Base-by-base conservation (phyloP, 2,329 filamentous ascomycete genomes). In the Fusarium sp. region DNA sequence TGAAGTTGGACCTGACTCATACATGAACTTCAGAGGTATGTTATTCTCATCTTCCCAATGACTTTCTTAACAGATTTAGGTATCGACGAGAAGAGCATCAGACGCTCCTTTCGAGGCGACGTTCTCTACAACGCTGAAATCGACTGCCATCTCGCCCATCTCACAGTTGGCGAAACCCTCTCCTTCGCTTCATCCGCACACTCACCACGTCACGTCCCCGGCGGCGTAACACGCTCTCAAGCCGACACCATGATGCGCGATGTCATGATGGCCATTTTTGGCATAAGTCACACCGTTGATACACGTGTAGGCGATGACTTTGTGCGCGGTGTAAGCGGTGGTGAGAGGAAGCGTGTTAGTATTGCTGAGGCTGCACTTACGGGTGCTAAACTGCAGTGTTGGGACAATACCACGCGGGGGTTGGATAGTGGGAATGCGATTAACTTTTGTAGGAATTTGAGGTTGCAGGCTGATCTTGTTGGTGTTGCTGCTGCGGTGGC, bases 311-410 rank as follows among this genome's bases (percentile, higher is more conserved):
- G 92, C 18, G 89, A 94, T 71, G 89, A 91, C 67, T 85, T 82
- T 70, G 86, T 91, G 8, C 87, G 92, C 41, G 92, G 92, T 76
- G 90, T 95, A 0, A 92, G 90, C 50, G 93, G 92, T 70, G 92
- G 93, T 54, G 93, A 95, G 80, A 84, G 92, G 13, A 94, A 94
- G 79, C 90, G 92, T 73, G 92, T 93, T 11, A 91, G 90, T 35
- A 93, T 95, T 70, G 91, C 92, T 0, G 92, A 95, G 78, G 93
- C 91, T 1, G 70, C 74, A 0, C 73, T 77, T 0, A 77, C 73
- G 0, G 73, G 75, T 2, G 74, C 75, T 0, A 77, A 75, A 46
- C n/a, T 78, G 8, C 76, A 77, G 46, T 79, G 78, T 40, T 80
- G 78, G 78, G 78, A 80, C 12, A 80, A 80, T 3, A 76, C 76